Conservation (phyloP, 2,329 filamentous ascomycete genomes). For the Didymella pinodella region DNA sequence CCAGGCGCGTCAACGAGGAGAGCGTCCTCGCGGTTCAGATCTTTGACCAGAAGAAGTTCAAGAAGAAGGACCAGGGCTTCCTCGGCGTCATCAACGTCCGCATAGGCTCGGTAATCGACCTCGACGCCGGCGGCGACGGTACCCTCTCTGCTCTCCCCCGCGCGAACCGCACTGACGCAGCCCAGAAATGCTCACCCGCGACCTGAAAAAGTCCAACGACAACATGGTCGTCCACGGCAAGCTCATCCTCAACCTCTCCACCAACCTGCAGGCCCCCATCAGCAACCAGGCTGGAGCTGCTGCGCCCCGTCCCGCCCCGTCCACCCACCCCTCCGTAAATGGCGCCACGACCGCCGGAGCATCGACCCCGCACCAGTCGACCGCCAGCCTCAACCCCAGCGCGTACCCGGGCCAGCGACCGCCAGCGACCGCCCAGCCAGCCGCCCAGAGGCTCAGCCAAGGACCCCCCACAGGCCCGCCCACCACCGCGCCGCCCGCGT, state of each 20-base stretch:
- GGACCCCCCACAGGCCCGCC: constrained; percentile 41
- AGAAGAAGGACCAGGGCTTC: constrained; percentile 99
- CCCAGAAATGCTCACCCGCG: constrained; percentile 92
- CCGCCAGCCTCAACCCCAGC: constrained; percentile 49
- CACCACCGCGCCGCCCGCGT: constrained; percentile 55
- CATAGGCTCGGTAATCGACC: constrained; percentile 91
- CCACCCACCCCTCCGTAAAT: constrained; percentile 50
- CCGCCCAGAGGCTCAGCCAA: constrained; percentile 41
- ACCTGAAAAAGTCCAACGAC: constrained; percentile 97
- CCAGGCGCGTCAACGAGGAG: constrained; percentile 87
- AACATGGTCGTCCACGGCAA: constrained; percentile 98
- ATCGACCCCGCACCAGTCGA: constrained; percentile 53
- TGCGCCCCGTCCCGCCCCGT: constrained; percentile 50
- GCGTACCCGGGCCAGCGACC: constrained; percentile 48
- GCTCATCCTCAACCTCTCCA: constrained; percentile 94
- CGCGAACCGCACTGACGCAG: neutral
- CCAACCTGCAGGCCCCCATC: constrained; percentile 78
- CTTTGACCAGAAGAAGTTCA: constrained; percentile 99
- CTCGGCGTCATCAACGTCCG: constrained; percentile 97
- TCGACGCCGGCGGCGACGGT: constrained; percentile 92
- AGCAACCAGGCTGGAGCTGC: constrained; percentile 57
- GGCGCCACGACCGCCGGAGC: constrained; percentile 45
- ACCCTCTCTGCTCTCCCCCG: constrained; percentile 42
- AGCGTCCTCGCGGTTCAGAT: constrained; percentile 98
- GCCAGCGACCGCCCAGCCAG: constrained; percentile 32